Base-by-base conservation (phyloP, 805 yeast genomes). In the Yamadazyma kitorensis region DNA sequence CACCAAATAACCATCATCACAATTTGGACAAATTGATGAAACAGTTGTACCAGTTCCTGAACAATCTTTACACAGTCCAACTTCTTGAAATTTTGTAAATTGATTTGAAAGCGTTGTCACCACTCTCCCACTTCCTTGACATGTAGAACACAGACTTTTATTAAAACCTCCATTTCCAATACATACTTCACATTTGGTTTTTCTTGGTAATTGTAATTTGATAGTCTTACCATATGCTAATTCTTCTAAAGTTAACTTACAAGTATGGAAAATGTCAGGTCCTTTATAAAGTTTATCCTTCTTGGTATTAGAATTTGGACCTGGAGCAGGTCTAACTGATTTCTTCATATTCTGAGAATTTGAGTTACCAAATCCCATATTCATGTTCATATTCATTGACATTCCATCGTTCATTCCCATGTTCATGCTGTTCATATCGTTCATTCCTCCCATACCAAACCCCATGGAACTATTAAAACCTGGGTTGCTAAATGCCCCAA, bases 201-300 rank as follows among this genome's bases (percentile, higher is more conserved):
- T 69, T 45, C 72, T 73, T 3, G 74, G 71, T 9, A 82, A 57
- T 31, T 74, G 75, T 17, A 82, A 61, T 54, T 74, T 80, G 20
- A 75, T 55, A 1, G 58, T 57, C 45, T 76, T 79, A 2, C 89
- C 88, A 23, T 50, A 57, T 47, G 75, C 80, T 39, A 80, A 59
- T 34, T 82, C 86, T 5, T 61, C 68, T 31, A 82, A 54, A 0
- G 77, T 51, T 27, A 80, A 76, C 17, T 61, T 59, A 31, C 79
- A 61, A 6, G 68, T 64, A 50, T 82, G 86, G 37, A 60, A 66
- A 33, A 82, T 81, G 41, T 78, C 76, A 14, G 69, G 68, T 5
- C 83, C 82, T 27, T 58, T 65, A 10, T 54, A 54, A 18, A 40
- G 22, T 16, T 40, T 44, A 15, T 22, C 27, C 7, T 22, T 13